Evolutionary conservation across 345 rosid species (phyloP), one percentile per base, ranked within the genome.

Genomic region (Noccaea caerulescens): DNA sequence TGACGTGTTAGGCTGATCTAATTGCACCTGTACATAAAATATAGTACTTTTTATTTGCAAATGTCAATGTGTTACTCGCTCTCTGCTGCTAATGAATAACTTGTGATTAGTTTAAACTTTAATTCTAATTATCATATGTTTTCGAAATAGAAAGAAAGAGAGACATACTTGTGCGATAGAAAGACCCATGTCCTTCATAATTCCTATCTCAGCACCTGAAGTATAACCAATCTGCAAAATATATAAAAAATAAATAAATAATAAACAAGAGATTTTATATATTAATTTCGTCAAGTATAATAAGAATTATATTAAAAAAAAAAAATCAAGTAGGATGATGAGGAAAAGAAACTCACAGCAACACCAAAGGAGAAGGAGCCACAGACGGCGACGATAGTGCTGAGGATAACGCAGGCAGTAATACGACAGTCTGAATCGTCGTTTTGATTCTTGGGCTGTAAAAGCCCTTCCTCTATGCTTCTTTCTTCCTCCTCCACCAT

Each of bases 141-240:
- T 23, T 33, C 1, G 38, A 66, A n/a, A n/a, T 4, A 16, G 1
- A 16, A 2, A 42, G 12, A 33, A n/a, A 62, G 8, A 72, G 46
- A 10, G 20, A 59, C 80, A 39, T 76, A 68, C 81, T 63, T 57
- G 47, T 1, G 78, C 78, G 1, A 68, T 30, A 55, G 85, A 78
- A 58, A 83, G 83, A 12, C 55, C 76, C 7, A 83, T 50, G 16
- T 83, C 87, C 37, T 68, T 55, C 71, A 49, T 58, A 49, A 85
- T 80, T 68, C 77, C 87, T 18, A 77, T 60, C 60, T 80, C 79
- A 50, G 75, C 77, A 50, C 77, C 77, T 13, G 86, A 79, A 37
- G 83, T 76, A 64, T 76, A 85, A 42, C 84, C 84, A 10, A 4
- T 36, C 87, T 82, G 66, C 23, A 59, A 49, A 36, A 3, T 11